phyloP scores from a whole-genome alignment of 2,329 filamentous ascomycete genomes.

The Alternaria alternata region DNA sequence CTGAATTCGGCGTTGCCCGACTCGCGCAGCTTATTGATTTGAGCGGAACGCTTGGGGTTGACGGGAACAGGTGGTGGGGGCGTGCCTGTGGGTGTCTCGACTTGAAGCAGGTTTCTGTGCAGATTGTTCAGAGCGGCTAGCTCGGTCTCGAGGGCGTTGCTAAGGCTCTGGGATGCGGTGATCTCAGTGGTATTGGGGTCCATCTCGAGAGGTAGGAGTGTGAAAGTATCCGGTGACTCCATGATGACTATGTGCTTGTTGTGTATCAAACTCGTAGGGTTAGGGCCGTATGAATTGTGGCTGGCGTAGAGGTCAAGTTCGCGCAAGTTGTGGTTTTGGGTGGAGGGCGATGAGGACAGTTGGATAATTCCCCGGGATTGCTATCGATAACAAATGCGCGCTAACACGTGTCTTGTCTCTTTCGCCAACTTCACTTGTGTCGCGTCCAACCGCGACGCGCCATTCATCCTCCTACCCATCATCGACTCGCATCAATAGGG shows the following conservation, averaged over 20 bases:
- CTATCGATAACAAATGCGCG: slow-evolving; percentile 31
- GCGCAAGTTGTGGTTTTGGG: slow-evolving; percentile 7
- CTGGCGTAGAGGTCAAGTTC: neutral
- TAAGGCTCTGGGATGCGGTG: slow-evolving; percentile 54
- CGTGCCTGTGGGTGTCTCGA: slow-evolving; percentile 68
- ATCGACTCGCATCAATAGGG: neutral
- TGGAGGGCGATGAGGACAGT: slow-evolving; percentile 33
- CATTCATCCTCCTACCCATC: neutral
- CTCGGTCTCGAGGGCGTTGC: slow-evolving; percentile 51
- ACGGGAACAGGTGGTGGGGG: slow-evolving; percentile 89
- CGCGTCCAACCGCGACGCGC: neutral
- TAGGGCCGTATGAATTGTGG: neutral
- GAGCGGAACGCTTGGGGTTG: slow-evolving; percentile 88
- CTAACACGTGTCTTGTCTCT: slow-evolving; percentile 19
- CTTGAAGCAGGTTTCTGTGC: slow-evolving; percentile 74
- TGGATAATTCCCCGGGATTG: slow-evolving; percentile 18
- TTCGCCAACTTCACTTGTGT: neutral
- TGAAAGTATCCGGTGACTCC: slow-evolving; percentile 71
- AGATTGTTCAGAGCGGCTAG: slow-evolving; percentile 79
- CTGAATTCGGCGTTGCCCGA: slow-evolving; percentile 83
- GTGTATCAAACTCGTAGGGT: neutral
- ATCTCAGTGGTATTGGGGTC: slow-evolving; percentile 84
- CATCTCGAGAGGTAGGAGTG: slow-evolving; percentile 80
- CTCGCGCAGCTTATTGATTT: slow-evolving; percentile 91
- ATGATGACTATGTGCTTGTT: slow-evolving; percentile 25